Percentiles rank a stretch among this genome's conserved stretches.
Conservation (phyloP, 2,329 filamentous ascomycete genomes). For the Colletotrichum lini region DNA sequence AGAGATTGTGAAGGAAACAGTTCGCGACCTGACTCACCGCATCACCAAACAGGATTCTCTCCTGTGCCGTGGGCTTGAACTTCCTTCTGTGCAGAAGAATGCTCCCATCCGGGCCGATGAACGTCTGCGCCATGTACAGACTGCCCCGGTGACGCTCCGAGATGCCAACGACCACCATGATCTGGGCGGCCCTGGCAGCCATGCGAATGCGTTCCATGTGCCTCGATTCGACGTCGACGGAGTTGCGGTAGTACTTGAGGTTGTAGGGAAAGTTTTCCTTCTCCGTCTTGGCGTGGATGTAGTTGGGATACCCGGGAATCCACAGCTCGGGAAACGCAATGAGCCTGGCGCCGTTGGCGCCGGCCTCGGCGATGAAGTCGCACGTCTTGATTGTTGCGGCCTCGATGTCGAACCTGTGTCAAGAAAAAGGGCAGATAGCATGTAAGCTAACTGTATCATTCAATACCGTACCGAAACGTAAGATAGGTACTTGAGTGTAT, state of each 20-base stretch:
- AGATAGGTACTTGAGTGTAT: too few species aligned
- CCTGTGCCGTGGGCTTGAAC: conserved; percentile 64
- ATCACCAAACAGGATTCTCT: conserved; percentile 53
- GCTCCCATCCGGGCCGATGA: conserved; percentile 58
- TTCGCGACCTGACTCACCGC: conserved; percentile 38
- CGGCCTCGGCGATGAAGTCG: conserved; percentile 68
- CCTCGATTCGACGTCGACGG: conserved; percentile 56
- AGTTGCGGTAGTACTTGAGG: conserved; percentile 56
- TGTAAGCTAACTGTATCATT: not conserved
- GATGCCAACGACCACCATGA: conserved; percentile 58
- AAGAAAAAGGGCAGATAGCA: not conserved
- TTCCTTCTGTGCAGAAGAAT: conserved; percentile 60
- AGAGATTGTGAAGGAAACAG: conserved; percentile 34
- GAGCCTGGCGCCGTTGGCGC: conserved; percentile 65
- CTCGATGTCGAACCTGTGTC: conserved; percentile 8
- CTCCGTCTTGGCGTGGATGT: conserved; percentile 42
- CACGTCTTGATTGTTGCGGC: conserved; percentile 63
- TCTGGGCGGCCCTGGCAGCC: conserved; percentile 53
- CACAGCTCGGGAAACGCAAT: conserved; percentile 69
- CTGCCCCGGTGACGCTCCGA: conserved; percentile 61
- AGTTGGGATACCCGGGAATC: conserved; percentile 64
- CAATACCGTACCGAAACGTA: too few species aligned
- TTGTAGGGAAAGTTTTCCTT: too few species aligned
- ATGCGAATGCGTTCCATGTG: conserved; percentile 60
- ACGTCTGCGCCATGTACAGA: conserved; percentile 62